Base-by-base conservation (phyloP, 163 green algal genomes). In the Scenedesmus sp. region DNA sequence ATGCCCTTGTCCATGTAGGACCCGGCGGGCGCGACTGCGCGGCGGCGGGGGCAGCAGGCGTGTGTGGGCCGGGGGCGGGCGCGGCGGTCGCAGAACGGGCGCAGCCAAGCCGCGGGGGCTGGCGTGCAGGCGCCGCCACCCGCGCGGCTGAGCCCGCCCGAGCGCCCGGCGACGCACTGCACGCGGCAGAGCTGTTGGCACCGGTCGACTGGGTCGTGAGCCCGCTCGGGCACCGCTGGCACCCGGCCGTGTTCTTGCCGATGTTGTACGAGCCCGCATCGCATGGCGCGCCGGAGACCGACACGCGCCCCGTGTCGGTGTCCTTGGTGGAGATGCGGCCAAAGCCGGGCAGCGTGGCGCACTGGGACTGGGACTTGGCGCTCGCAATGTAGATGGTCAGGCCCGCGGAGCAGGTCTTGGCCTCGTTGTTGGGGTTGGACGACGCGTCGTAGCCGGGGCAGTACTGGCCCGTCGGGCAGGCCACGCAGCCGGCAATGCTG, bases 1-100 rank as follows among this genome's bases (percentile, higher is more conserved):
- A 74, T 74, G 24, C 64, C 64, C 64, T 74, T 74, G 44, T 74
- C 64, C 42, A 74, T 15, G 44, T 74, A 74, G 44, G 39, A 60
- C 26, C 64, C 64, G 47, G 64, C 64, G 60, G 64, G 64, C 15
- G 64, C 64, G 45, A 62, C 64, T 69, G 28, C 57, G 28, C 33
- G 44, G 60, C 60, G 48, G 48, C 31, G 4, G 44, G 60, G 9
- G 54, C 6, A 42, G 13, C 54, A 63, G 22, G 33, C 17, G 7
- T 36, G 60, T 45, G 42, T 60, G 14, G 57, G 42, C 29, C 54
- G 54, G n/a, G n/a, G n/a, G n/a, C n/a, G n/a, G n/a, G n/a, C n/a
- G n/a, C n/a, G 29, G 11, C 17, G 24, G 33, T 36, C 54, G 44
- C 7, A 31, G 10, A 66, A 42, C 29, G 7, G n/a, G 20, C 24